Base-by-base conservation (phyloP, 1,284 basidiomycete genomes). In the Salmacisia buchloeana region DNA sequence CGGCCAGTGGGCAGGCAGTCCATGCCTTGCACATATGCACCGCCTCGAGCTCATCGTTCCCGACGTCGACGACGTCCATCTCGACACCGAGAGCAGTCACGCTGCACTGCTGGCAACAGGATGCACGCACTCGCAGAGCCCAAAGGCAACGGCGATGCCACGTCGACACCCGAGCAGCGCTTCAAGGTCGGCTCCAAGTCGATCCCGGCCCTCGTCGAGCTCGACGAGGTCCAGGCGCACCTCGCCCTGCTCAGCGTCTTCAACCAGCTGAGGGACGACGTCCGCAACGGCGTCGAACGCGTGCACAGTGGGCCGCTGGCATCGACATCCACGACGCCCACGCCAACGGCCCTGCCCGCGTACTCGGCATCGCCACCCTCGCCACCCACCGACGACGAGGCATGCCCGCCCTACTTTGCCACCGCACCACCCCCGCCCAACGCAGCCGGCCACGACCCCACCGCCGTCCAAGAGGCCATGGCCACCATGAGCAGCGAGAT, bases 111-210 rank as follows among this genome's bases (percentile, higher is more conserved):
- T n/a, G n/a, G n/a, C n/a, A n/a, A n/a, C n/a, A n/a, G n/a, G n/a
- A n/a, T n/a, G n/a, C n/a, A n/a, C n/a, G n/a, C n/a, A n/a, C n/a
- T 31, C 25, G 66, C 64, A n/a, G 69, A 67, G 3, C 66, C 63
- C 1, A 58, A 59, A 3, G 62, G 46, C 0, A n/a, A 34, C 27
- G 7, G 36, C 49, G 54, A 61, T 34, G 39, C 64, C 45, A 68
- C 66, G 52, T 57, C 64, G 0, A 56, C 59, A 18, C 66, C 58
- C 25, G 29, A 31, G n/a, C 58, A 60, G 10, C 62, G 57, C 36
- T 56, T 64, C 27, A 43, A 67, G 39, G 65, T 67, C 21, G 64
- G 61, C 10, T 56, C 64, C 10, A 7, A 63, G 18, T 67, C 66
- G 2, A 41, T 58, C 12, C 63, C 64, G 2, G 64, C 62, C 12